Base-by-base conservation (phyloP, 2,329 filamentous ascomycete genomes). In the Fusarium armeniacum region DNA sequence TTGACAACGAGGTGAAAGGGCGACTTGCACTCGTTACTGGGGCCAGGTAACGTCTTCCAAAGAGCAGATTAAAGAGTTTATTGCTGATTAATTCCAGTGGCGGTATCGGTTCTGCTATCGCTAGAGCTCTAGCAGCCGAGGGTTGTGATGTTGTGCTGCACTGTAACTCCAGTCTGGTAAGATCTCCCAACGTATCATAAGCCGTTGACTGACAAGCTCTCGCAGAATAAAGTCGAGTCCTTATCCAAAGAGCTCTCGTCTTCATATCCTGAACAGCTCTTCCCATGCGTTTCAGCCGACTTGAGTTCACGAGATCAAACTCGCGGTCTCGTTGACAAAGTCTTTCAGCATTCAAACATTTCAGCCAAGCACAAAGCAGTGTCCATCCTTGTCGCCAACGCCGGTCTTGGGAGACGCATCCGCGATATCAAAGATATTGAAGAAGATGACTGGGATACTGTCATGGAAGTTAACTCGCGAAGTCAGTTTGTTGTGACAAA, bases 391-490 rank as follows among this genome's bases (percentile, higher is more conserved):
- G 75, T 79, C 3, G 77, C 77, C 3, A 79, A 79, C 20, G 77
- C 77, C 0, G 78, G 78, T 0, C 51, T 78, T 0, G 78, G 78
- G 0, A 77, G 70, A 10, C 75, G 78, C 1, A 78, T 80, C 18
- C 74, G 78, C 3, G 77, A 80, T 24, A 65, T 77, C 6, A 62
- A 69, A 3, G 72, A 80, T 12, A 79, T 80, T 9, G 69, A 66
- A 41, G 78, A 80, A 53, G 77, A 79, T 8, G 77, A 79, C 44
- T 80, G 78, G 78, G 78, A 80, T 57, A 66, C 76, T 32, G 71
- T 79, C 35, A 76, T 80, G 70, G 78, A 79, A 35, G 73, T 80
- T 33, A 78, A 80, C 47, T 40, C 76, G 0, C 65, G 78, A 11
- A 78, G 78, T 49, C 77, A 79, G 44, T 79, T 80, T 43, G 77